Conservation (phyloP, 768 basidiomycete genomes). For the Serendipita sp. region DNA sequence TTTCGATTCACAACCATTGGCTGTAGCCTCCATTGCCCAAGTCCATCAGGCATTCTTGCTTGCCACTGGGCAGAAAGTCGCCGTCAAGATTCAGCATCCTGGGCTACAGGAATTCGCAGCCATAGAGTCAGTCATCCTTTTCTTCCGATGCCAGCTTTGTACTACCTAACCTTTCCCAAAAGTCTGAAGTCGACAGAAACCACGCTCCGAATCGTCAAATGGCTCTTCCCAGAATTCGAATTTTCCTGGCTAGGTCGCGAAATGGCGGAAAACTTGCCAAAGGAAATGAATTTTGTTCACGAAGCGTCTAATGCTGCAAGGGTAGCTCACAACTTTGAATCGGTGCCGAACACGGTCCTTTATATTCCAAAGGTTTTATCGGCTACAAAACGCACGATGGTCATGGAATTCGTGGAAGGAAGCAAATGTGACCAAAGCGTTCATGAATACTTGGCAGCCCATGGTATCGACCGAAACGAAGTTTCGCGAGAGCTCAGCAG, state of each 20-base stretch:
- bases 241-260: constrained; percentile 87
- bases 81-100: constrained; percentile 92
- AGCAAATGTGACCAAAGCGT: constrained; percentile 82
- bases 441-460: constrained; percentile 58
- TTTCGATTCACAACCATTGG: constrained; percentile 77
- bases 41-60: constrained; percentile 73
- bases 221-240: constrained; percentile 91
- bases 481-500: constrained; percentile 78
- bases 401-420: constrained; percentile 74
- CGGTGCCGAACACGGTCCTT: constrained; percentile 50
- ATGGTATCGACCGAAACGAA: constrained; percentile 82
- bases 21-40: constrained; percentile 91
- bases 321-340: constrained; percentile 49
- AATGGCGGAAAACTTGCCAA: constrained; percentile 75
- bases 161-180: constrained; percentile 4
- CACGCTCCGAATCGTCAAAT: constrained; percentile 66
- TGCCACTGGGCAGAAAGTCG: constrained; percentile 56
- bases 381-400: constrained; percentile 67
- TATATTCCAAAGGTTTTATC: constrained; percentile 70
- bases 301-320: constrained; percentile 78
- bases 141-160: not conserved
- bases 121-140: constrained; percentile 68
- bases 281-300: constrained; percentile 87
- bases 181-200: constrained; percentile 23
- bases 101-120: constrained; percentile 81